Evolutionary conservation across 2,329 filamentous ascomycete species (phyloP).

Genomic region (Plectosphaerella plurivora): DNA sequence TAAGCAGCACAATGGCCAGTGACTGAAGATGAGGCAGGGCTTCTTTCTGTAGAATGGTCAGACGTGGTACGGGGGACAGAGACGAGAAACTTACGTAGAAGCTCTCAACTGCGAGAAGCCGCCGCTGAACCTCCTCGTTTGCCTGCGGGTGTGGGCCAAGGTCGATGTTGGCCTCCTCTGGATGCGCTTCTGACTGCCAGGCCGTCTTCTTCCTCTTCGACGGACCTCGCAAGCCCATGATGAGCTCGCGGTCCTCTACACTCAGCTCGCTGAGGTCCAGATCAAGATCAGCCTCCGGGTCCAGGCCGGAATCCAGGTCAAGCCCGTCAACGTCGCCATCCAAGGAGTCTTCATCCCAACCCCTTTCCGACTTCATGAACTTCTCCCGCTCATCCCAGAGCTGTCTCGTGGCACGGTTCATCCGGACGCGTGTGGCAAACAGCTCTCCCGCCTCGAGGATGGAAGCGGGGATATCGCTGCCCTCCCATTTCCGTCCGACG

Average conservation of each 20-base stretch:
- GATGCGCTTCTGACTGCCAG: constrained; percentile 25
- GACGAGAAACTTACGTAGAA: constrained; percentile 70
- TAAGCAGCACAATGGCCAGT: constrained; percentile 85
- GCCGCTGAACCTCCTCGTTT: constrained; percentile 53
- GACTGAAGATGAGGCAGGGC: constrained; percentile 86
- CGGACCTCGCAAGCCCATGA: constrained; percentile 26
- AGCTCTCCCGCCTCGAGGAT: constrained; percentile 93
- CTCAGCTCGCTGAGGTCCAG: constrained; percentile 41
- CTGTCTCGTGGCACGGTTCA: constrained; percentile 86
- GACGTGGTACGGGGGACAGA: background rate
- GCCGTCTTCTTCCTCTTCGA: constrained; percentile 24
- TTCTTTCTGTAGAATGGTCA: constrained; percentile 50
- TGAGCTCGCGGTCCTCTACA: constrained; percentile 34
- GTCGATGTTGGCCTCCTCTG: background rate
- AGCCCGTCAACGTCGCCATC: constrained; percentile 20
- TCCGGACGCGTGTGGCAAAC: constrained; percentile 84
- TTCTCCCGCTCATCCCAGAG: constrained; percentile 91
- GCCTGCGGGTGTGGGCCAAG: too few species aligned
- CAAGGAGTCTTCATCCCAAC: constrained; percentile 63
- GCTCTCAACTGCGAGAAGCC: constrained; percentile 68
- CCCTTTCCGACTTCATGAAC: constrained; percentile 88
- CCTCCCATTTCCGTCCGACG: constrained; percentile 84
- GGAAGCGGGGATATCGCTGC: constrained; percentile 88
- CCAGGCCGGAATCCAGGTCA: constrained; percentile 39
- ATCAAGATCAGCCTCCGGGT: constrained; percentile 20